Conservation (phyloP, 805 yeast genomes). For the Priceomyces melissophilus region DNA sequence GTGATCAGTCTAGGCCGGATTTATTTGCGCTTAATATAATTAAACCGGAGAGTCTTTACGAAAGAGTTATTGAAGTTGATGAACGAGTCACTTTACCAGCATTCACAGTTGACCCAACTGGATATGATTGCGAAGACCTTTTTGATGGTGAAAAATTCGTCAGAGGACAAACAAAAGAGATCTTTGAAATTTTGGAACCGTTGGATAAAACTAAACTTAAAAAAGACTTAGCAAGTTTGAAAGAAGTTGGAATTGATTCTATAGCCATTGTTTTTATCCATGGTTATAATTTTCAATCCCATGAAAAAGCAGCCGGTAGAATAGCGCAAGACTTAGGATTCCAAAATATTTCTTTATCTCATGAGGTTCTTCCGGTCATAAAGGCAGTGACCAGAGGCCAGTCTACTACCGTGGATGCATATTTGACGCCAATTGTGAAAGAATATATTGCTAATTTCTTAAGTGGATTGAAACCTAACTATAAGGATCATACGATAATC, state of each 20-base stretch:
- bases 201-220: conserved; percentile 48
- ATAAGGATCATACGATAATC: conserved; percentile 20
- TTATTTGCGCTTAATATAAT: conserved; percentile 16
- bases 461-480: conserved; percentile 54
- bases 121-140: conserved; percentile 14
- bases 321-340: conserved; percentile 69
- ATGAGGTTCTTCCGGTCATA: conserved; percentile 73
- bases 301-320: conserved; percentile 42
- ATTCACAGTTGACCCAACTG: conserved; percentile 15
- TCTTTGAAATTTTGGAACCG: conserved; percentile 50
- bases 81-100: conserved; percentile 21
- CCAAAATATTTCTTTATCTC: conserved; percentile 62
- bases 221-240: conserved; percentile 39
- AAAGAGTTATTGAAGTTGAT: conserved; percentile 16
- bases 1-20: conserved; percentile 21
- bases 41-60: conserved; percentile 15
- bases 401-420: conserved; percentile 79
- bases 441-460: conserved; percentile 61
- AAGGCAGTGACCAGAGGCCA: conserved; percentile 72
- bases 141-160: conserved; percentile 33
- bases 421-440: conserved; percentile 73
- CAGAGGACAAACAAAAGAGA: conserved; percentile 66
- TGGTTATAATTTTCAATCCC: conserved; percentile 68
- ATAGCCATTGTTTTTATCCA: conserved; percentile 72
- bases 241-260: conserved; percentile 59